These are phyloP conservation scores for Globisporangium heterothallicum DNA, from an alignment of 352 stramenopile species.

Conservation along the genomic window DNA sequence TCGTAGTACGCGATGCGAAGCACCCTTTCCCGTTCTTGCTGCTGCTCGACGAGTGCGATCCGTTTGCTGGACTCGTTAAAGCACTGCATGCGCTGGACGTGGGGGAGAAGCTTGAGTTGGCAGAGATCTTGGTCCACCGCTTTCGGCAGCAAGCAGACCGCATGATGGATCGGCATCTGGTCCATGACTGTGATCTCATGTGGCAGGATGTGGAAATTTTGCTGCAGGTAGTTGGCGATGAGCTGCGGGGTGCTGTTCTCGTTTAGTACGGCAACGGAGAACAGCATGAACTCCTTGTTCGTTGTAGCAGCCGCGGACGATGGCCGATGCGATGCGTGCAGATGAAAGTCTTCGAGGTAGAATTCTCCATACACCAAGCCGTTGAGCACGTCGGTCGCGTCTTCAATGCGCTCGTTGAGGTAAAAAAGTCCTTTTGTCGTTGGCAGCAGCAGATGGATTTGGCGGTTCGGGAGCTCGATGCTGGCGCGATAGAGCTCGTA, in stretches of 20 bases:
- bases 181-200: conserved; percentile 22
- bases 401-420: conserved; percentile 52
- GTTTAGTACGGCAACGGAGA: conserved; percentile 61
- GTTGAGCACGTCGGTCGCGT: conserved; percentile 54
- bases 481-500: conserved; percentile 77
- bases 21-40: conserved; percentile 45
- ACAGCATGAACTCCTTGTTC: conserved; percentile 51
- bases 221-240: conserved; percentile 56
- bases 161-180: conserved; percentile 22
- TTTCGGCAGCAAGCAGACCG: conserved; percentile 25
- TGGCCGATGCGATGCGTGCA: conserved; percentile 20
- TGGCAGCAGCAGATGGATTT: conserved; percentile 60
- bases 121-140: conserved; percentile 43
- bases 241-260: conserved; percentile 49
- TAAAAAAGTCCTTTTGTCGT: conserved; percentile 67
- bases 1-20: conserved; percentile 48
- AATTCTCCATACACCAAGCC: conserved; percentile 64
- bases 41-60: conserved; percentile 37
- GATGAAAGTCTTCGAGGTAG: conserved; percentile 62
- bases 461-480: conserved; percentile 45
- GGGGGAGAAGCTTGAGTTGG: conserved; percentile 45
- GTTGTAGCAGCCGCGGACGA: neutral
- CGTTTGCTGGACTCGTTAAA: conserved; percentile 33
- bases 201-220: conserved; percentile 56
- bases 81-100: conserved; percentile 51